Percentiles rank a stretch among this genome's conserved stretches.
phyloP scores from a whole-genome alignment of 768 basidiomycete species.

The Rhodotorula taiwanensis region DNA sequence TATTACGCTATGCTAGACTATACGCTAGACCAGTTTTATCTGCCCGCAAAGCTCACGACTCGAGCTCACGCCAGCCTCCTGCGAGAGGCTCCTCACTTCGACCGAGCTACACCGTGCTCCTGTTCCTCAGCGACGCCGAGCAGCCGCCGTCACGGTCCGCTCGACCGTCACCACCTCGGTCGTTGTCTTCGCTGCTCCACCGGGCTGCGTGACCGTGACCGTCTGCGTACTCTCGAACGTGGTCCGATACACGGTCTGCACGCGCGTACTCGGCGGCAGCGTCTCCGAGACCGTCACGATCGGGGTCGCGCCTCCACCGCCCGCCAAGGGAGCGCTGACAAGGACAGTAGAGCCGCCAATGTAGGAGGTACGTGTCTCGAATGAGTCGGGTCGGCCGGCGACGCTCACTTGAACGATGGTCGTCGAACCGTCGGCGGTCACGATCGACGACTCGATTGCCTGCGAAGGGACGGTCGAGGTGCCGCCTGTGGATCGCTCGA shows the following conservation, averaged over 20 bases:
- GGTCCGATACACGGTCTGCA: constrained; percentile 14
- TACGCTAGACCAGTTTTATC: no score
- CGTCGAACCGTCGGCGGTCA: constrained; percentile 7
- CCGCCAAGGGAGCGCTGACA: neutral
- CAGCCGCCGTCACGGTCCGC: constrained; percentile 9
- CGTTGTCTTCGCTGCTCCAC: neutral
- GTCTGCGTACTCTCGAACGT: constrained; percentile 22
- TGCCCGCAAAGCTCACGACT: no score
- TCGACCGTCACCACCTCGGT: constrained; percentile 10
- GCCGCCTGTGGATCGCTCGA: neutral
- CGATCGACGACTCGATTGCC: constrained; percentile 6
- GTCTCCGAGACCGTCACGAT: constrained; percentile 15
- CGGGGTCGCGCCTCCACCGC: no score
- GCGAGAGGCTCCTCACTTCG: no score
- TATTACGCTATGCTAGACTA: no score
- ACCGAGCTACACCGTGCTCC: no score
- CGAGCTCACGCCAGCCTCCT: neutral
- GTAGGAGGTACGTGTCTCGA: neutral
- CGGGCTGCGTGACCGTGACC: constrained; percentile 17
- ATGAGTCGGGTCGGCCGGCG: neutral
- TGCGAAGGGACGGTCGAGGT: constrained; percentile 8
- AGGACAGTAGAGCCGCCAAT: constrained; percentile 20
- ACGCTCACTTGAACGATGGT: neutral
- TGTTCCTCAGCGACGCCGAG: neutral
- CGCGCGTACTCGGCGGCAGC: constrained; percentile 6